Evolutionary conservation across 2,329 filamentous ascomycete species (phyloP).

Genomic region (Aspergillus floridensis): DNA sequence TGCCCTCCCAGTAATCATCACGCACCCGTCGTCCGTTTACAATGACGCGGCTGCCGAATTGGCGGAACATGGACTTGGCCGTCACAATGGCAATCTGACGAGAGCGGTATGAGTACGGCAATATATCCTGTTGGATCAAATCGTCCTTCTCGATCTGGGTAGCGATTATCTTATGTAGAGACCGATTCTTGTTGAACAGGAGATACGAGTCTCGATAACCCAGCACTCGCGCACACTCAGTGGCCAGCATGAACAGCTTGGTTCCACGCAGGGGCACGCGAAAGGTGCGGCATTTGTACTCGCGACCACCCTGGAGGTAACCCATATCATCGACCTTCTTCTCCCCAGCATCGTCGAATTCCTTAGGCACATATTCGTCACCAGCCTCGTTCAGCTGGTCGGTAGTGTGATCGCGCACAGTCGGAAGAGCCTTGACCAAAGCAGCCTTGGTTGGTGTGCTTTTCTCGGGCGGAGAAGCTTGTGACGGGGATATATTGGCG

Average conservation of each 20-base stretch:
- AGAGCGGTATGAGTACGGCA: conserved; percentile 97
- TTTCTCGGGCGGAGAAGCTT: conserved; percentile 64
- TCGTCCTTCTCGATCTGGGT: conserved; percentile 96
- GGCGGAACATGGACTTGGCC: conserved; percentile 95
- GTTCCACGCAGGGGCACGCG: conserved; percentile 85
- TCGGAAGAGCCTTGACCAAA: conserved; percentile 89
- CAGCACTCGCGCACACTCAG: conserved; percentile 89
- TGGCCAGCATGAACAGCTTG: conserved; percentile 98
- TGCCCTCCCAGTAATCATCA: conserved; percentile 98
- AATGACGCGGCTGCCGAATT: conserved; percentile 94
- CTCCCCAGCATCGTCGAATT: conserved; percentile 89
- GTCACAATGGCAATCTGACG: conserved; percentile 98
- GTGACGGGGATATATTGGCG: conserved; percentile 52
- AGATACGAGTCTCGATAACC: conserved; percentile 97
- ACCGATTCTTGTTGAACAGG: conserved; percentile 97
- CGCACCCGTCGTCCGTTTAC: conserved; percentile 84
- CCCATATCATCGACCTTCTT: conserved; percentile 87
- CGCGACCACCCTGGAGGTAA: conserved; percentile 74
- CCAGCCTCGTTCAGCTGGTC: conserved; percentile 86
- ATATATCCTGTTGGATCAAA: conserved; percentile 87
- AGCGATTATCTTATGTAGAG: conserved; percentile 95
- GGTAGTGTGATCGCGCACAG: conserved; percentile 93
- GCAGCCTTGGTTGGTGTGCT: conserved; percentile 73
- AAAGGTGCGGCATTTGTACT: conserved; percentile 92
- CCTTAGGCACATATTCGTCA: conserved; percentile 92